Percentiles rank a stretch among this genome's conserved stretches.
Evolutionary conservation across 2,329 filamentous ascomycete species (phyloP).

Genomic region (Arthrobotrys entomopaga): DNA sequence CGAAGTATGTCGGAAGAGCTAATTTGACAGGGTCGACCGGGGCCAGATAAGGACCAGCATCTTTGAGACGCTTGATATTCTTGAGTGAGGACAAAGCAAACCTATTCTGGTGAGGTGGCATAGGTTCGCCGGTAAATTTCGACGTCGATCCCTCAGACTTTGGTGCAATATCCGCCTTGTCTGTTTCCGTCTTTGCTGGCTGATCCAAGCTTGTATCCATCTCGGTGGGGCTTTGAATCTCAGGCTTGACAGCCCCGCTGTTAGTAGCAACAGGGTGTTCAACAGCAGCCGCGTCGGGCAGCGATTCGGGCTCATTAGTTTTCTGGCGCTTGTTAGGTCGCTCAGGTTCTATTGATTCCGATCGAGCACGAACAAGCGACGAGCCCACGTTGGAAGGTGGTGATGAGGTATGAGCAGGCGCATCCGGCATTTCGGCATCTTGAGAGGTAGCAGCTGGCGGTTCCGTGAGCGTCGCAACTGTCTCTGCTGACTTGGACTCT

Average conservation of each 20-base stretch:
- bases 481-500: conserved; percentile 19
- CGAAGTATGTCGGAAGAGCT: conserved; percentile 77
- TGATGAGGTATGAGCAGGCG: conserved; percentile 62
- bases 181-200: conserved; percentile 58
- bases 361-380: conserved; percentile 76
- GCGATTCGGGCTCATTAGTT: conserved; percentile 69
- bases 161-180: conserved; percentile 21
- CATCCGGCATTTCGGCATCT: conserved; percentile 68
- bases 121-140: conserved; percentile 61
- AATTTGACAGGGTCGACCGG: conserved; percentile 82
- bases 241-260: conserved; percentile 53
- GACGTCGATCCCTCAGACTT: conserved; percentile 30
- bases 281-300: conserved; percentile 64
- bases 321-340: conserved; percentile 83
- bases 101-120: conserved; percentile 71
- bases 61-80: conserved; percentile 85
- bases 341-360: conserved; percentile 72
- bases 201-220: conserved; percentile 59
- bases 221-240: conserved; percentile 53
- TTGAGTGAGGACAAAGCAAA: conserved; percentile 74
- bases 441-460: conserved; percentile 63
- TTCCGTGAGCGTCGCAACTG: conserved; percentile 30
- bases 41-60: conserved; percentile 77
- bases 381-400: conserved; percentile 67
- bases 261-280: conserved; percentile 62